phyloP scores from a whole-genome alignment of 805 yeast genomes.

The Kluyveromyces wickerhamii region DNA sequence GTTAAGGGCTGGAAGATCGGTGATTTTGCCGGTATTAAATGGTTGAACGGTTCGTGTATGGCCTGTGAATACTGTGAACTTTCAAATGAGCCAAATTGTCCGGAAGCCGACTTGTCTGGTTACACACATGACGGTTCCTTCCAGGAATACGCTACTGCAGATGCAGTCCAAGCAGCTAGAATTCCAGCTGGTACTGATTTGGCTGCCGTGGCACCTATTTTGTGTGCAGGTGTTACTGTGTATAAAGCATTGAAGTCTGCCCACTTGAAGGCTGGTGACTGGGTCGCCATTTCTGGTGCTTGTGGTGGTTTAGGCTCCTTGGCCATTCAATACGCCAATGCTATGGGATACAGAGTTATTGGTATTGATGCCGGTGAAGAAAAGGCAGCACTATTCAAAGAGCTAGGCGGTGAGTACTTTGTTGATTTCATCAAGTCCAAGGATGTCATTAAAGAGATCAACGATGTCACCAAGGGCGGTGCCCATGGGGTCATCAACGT shows the following conservation, averaged over 20 bases:
- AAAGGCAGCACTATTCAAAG: conserved; percentile 45
- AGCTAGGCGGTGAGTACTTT: conserved; percentile 57
- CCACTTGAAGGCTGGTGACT: conserved; percentile 56
- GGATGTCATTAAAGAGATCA: conserved; percentile 48
- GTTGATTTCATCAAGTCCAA: conserved; percentile 50
- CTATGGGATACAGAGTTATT: conserved; percentile 67
- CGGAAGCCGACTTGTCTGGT: conserved; percentile 67
- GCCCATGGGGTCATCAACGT: conserved; percentile 71
- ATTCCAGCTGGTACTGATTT: conserved; percentile 69
- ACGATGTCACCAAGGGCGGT: conserved; percentile 58
- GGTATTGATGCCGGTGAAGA: conserved; percentile 67
- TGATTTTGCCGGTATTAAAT: conserved; percentile 57
- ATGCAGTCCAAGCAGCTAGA: conserved; percentile 77
- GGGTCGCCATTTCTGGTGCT: conserved; percentile 74
- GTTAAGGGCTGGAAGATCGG: conserved; percentile 54
- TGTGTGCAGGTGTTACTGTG: conserved; percentile 88
- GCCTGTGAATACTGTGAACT: conserved; percentile 53
- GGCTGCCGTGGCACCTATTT: conserved; percentile 69
- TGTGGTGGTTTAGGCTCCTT: conserved; percentile 75
- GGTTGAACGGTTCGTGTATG: conserved; percentile 60
- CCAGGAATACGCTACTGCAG: conserved; percentile 86
- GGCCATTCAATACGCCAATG: conserved; percentile 66
- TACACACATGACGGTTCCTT: conserved; percentile 87
- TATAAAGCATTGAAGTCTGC: conserved; percentile 86
- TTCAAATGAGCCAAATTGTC: conserved; percentile 55